phyloP scores from a whole-genome alignment of 1,284 basidiomycete species.

The Cystobasidium pallidum region DNA sequence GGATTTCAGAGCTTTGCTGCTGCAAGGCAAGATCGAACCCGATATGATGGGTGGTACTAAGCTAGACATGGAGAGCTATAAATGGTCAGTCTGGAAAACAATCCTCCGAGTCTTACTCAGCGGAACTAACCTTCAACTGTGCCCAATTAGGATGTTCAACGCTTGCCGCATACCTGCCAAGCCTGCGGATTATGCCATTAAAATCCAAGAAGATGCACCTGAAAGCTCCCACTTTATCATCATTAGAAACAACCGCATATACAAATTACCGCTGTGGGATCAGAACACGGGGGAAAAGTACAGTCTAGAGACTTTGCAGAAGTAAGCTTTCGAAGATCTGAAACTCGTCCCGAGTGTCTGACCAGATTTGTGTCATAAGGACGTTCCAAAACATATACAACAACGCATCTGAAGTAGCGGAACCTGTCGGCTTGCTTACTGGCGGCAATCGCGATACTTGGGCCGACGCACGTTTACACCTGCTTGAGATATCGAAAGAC shows the following conservation, averaged over 20 bases:
- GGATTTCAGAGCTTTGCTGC: conserved; percentile 70
- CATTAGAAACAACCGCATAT: conserved; percentile 74
- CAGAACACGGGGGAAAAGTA: conserved; percentile 60
- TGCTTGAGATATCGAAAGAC: conserved; percentile 58
- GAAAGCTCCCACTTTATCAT: conserved; percentile 75
- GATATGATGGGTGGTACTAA: conserved; percentile 74
- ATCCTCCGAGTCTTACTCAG: too few relatives aligned
- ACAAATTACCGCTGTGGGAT: conserved; percentile 68
- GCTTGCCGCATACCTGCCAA: conserved; percentile 79
- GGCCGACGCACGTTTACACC: conserved; percentile 66
- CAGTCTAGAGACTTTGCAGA: conserved; percentile 70
- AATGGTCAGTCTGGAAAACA: conserved; percentile 59
- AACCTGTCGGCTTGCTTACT: conserved; percentile 74
- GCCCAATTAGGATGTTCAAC: conserved; percentile 75
- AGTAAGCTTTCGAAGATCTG: conserved; percentile 58
- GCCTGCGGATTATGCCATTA: conserved; percentile 74
- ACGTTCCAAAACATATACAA: conserved; percentile 76
- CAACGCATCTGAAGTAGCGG: conserved; percentile 57
- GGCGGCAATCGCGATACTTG: conserved; percentile 79
- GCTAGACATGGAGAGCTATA: conserved; percentile 85
- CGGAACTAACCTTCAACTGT: too few relatives aligned
- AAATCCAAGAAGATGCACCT: conserved; percentile 68
- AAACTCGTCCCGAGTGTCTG: neutral
- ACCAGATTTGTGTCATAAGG: conserved; percentile 56
- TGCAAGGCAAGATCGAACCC: conserved; percentile 68